phyloP scores from a whole-genome alignment of 1,284 basidiomycete genomes.

The Irpex sp. region DNA sequence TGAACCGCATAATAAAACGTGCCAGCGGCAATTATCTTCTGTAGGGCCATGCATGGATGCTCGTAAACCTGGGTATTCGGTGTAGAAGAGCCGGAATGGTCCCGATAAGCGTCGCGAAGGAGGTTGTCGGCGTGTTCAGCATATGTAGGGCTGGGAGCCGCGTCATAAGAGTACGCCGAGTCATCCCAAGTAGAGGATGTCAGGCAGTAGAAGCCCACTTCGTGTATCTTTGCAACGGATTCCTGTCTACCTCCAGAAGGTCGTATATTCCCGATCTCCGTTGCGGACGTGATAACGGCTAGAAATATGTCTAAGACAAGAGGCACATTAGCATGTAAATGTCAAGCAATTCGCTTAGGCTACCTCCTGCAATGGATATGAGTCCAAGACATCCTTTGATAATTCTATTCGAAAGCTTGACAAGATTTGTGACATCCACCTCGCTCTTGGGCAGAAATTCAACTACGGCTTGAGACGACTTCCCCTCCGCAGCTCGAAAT shows the following conservation, averaged over 20 bases:
- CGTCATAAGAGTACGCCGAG: slow-evolving; percentile 44
- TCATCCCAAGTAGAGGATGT: slow-evolving; percentile 71
- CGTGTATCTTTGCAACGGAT: slow-evolving; percentile 67
- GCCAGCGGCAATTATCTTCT: slow-evolving; percentile 87
- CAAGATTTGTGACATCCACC: slow-evolving; percentile 59
- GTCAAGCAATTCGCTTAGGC: slow-evolving; percentile 16
- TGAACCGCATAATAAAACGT: slow-evolving; percentile 90
- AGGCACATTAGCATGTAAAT: slow-evolving; percentile 2
- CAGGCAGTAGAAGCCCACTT: slow-evolving; percentile 73
- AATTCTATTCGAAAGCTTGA: slow-evolving; percentile 56
- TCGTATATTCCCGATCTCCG: slow-evolving; percentile 73
- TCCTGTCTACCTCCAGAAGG: slow-evolving; percentile 54
- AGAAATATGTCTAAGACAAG: slow-evolving; percentile 68
- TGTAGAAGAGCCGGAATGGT: slow-evolving; percentile 21
- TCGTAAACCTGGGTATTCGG: slow-evolving; percentile 56
- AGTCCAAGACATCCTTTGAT: slow-evolving; percentile 82
- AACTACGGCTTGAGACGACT: slow-evolving; percentile 64
- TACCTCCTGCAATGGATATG: slow-evolving; percentile 64
- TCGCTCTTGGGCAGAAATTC: slow-evolving; percentile 75
- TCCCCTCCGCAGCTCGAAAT: slow-evolving; percentile 59
- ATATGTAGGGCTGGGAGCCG: slow-evolving; percentile 38
- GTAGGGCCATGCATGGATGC: slow-evolving; percentile 87
- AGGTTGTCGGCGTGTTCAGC: slow-evolving; percentile 42
- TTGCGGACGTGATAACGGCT: slow-evolving; percentile 68
- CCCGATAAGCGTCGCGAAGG: slow-evolving; percentile 41